A percentile compares a stretch with the other conserved stretches of the same genome.
Evolutionary conservation across 306 rosid genomes (phyloP).

Genomic region (Crotalaria pallida): DNA sequence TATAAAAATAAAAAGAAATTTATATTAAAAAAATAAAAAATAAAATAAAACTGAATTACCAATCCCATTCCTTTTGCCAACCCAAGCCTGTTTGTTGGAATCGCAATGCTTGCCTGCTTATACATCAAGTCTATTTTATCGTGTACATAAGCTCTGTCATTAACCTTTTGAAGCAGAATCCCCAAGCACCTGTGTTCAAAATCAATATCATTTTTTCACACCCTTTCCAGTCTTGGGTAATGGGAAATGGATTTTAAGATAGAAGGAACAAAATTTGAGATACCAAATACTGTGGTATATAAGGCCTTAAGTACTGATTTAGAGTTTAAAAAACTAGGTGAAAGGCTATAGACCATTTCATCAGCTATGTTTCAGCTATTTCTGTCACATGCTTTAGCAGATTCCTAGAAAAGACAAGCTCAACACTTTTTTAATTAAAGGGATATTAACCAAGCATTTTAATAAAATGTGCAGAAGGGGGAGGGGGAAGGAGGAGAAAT

Average conservation of each 20-base stretch:
- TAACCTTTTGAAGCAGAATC: slow-evolving; percentile 83
- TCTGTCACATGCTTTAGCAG: not conserved
- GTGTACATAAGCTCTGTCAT: slow-evolving; percentile 76
- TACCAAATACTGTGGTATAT: not conserved
- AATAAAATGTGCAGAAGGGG: not conserved
- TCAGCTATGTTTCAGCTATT: slow-evolving; percentile 3
- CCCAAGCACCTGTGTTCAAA: slow-evolving; percentile 75
- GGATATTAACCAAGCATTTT: not conserved
- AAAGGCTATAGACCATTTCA: not conserved
- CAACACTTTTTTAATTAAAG: not conserved
- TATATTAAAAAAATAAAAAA: too few species aligned
- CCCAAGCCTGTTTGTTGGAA: slow-evolving; percentile 88
- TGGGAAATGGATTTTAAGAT: slow-evolving; percentile 6
- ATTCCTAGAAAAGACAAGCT: not conserved
- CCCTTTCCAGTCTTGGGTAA: slow-evolving; percentile 1
- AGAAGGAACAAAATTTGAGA: not conserved
- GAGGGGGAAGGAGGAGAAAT: not conserved
- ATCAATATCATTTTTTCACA: slow-evolving; percentile 15
- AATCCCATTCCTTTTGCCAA: slow-evolving; percentile 97
- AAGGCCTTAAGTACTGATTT: not conserved
- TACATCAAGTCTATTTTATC: slow-evolving; percentile 90
- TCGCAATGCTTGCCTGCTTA: slow-evolving; percentile 64
- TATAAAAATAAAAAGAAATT: not conserved
- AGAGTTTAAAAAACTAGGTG: not conserved
- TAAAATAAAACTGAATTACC: slow-evolving; percentile 42